Evolutionary conservation across 352 stramenopile species (phyloP), one percentile per base, ranked within the genome.

Genomic region (Phytophthora boehmeriae): DNA sequence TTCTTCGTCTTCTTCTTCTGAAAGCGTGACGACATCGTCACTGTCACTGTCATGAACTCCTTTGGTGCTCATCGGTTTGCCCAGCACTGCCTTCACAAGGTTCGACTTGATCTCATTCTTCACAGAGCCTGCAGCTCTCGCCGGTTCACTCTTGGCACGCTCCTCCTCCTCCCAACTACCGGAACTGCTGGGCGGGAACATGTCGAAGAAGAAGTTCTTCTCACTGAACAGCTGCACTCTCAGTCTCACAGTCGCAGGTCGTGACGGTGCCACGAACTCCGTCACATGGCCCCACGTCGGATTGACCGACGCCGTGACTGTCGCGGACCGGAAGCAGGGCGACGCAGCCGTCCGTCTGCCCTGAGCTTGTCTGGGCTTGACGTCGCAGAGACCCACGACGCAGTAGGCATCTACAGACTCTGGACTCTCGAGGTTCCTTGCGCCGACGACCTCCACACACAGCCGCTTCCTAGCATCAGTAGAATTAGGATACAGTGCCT

Each of bases 151-250:
- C 13, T n/a, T 36, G 5, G 17, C 45, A 19, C 17, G 27, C 11
- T 56, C 63, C 32, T 64, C 59, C 8, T 71, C 55, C 4, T 59
- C 41, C 5, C 48, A 50, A 36, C 32, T 63, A 28, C 50, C 58
- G 48, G 20, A 55, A 8, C 4, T 65, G 20, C 55, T 71, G 25
- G 59, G 66, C 17, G 83, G 81, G 46, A 93, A 93, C 85, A 93
- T 93, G 64, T 93, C 85, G 55, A 93, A 93, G 62, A 91, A 92
- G 54, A 92, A 91, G 27, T 83, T 88, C 47, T 89, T 90, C 59
- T 89, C 80, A 46, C 73, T 88, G 55, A 80, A 88, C 6, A 93
- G 42, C 47, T 90, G 69, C 39, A 92, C 69, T 17, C 46, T 25
- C 19, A 81, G 46, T 23, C 73, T 38, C 34, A 75, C 43, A 25